Evolutionary conservation across 169 alveolate species (phyloP).

Genomic region (Babesia ovata): DNA sequence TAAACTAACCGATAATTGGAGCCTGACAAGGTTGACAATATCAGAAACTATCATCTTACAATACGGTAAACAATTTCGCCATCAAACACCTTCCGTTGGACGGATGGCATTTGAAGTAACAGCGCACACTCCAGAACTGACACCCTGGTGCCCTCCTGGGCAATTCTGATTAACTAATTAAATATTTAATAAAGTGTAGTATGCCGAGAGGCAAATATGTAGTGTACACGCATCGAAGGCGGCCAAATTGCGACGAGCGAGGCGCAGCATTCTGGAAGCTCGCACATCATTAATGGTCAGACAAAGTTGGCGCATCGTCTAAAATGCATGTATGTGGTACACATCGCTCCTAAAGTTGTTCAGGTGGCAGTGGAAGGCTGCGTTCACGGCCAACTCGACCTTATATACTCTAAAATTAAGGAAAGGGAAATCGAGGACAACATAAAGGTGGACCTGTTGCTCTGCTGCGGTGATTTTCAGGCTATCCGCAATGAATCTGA

Average conservation of each 20-base stretch:
- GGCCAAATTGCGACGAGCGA: too few species aligned
- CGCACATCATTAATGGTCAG: not conserved
- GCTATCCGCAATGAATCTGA: conserved; percentile 90
- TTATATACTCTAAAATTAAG: conserved; percentile 78
- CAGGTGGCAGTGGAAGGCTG: conserved; percentile 94
- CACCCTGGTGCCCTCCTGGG: too few species aligned
- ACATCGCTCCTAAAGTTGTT: not conserved
- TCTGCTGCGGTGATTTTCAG: conserved; percentile 97
- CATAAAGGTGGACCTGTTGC: conserved; percentile 88
- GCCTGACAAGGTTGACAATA: not conserved
- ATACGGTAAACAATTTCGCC: too few species aligned
- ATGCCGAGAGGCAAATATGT: too few species aligned
- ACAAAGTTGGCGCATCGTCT: not conserved
- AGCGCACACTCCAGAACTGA: too few species aligned
- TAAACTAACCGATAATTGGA: conserved; percentile 32
- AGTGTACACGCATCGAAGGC: too few species aligned
- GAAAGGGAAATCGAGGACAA: conserved; percentile 79
- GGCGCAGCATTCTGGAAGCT: not conserved
- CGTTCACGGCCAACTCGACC: conserved; percentile 93
- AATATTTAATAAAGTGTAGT: too few species aligned
- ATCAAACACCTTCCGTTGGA: too few species aligned
- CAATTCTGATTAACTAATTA: too few species aligned
- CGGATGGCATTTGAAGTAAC: too few species aligned
- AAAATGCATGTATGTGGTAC: conserved; percentile 27
- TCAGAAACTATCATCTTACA: not conserved